These are phyloP conservation scores for Dichomitus squalens DNA, from an alignment of 1,284 basidiomycete genomes.

Conservation along the genomic window DNA sequence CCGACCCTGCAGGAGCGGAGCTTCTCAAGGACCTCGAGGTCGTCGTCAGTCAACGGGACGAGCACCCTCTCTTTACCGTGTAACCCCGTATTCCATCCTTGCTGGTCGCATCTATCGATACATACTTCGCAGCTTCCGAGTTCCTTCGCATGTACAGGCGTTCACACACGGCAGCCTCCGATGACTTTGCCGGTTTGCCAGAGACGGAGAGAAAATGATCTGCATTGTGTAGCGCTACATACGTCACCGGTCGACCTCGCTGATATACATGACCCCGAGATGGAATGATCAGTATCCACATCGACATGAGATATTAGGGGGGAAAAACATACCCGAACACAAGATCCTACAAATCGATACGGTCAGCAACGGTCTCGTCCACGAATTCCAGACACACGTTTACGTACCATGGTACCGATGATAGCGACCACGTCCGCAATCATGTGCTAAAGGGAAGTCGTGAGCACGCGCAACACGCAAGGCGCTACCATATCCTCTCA, in stretches of 20 bases:
- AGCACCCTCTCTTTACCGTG: constrained; percentile 58
- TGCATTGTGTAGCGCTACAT: constrained; percentile 20
- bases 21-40: constrained; percentile 44
- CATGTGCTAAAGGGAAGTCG: constrained; percentile 62
- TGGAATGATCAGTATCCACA: constrained; percentile 5
- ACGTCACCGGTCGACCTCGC: constrained; percentile 46
- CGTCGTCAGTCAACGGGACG: constrained; percentile 60
- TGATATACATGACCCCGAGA: constrained; percentile 23
- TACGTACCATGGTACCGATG: constrained; percentile 89
- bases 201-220: constrained; percentile 6
- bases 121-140: not conserved
- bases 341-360: constrained; percentile 47
- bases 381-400: not conserved
- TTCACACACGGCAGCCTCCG: not conserved
- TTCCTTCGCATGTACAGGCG: not conserved
- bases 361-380: constrained; percentile 23
- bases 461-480: constrained; percentile 27
- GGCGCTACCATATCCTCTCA: constrained; percentile 38
- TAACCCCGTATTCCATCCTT: not conserved
- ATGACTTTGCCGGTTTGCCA: not conserved
- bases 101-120: constrained; percentile 1
- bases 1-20: constrained; percentile 29
- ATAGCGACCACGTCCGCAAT: constrained; percentile 91
- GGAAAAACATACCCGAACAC: constrained; percentile 73
- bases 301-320: not conserved